A percentile compares a stretch with the other conserved stretches of the same genome.
Evolutionary conservation across 768 basidiomycete genomes (phyloP).

Genomic region (Boletus vermiculosoides): DNA sequence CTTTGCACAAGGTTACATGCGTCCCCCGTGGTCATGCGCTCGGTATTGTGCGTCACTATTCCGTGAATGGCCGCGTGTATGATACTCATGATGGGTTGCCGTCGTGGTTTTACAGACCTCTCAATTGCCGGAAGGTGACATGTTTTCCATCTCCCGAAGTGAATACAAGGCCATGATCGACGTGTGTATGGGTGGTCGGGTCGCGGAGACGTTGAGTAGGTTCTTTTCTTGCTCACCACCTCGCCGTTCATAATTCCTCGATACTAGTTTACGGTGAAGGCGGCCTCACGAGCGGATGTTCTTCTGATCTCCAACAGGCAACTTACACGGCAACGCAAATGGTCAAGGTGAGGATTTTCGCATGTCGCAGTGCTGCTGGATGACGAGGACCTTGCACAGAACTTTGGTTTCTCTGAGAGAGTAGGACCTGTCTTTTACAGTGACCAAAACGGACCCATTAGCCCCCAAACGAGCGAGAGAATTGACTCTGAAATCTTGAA

Average conservation of each 20-base stretch:
- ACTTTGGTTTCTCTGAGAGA: slow-evolving; percentile 75
- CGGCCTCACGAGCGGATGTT: slow-evolving; percentile 88
- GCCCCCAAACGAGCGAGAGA: slow-evolving; percentile 72
- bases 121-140: slow-evolving; percentile 74
- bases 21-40: slow-evolving; percentile 94
- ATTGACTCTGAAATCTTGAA: slow-evolving; percentile 86
- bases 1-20: slow-evolving; percentile 96
- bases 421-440: slow-evolving; percentile 83
- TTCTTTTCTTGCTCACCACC: slow-evolving; percentile 1
- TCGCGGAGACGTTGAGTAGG: slow-evolving; percentile 89
- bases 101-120: slow-evolving; percentile 52
- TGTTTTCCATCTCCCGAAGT: slow-evolving; percentile 64
- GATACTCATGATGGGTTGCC: slow-evolving; percentile 8
- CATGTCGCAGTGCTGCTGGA: background rate
- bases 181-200: slow-evolving; percentile 91
- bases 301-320: slow-evolving; percentile 80
- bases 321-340: slow-evolving; percentile 78
- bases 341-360: slow-evolving; percentile 68
- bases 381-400: slow-evolving; percentile 36
- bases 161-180: slow-evolving; percentile 84
- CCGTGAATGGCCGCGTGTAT: background rate
- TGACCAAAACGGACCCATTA: slow-evolving; percentile 67
- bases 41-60: slow-evolving; percentile 61
- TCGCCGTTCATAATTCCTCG: slow-evolving; percentile 7
- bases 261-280: slow-evolving; percentile 78